Evolutionary conservation across 1,139 yeast species (phyloP), one percentile per base, ranked within the genome.

Genomic region (Candida freyschussii): DNA sequence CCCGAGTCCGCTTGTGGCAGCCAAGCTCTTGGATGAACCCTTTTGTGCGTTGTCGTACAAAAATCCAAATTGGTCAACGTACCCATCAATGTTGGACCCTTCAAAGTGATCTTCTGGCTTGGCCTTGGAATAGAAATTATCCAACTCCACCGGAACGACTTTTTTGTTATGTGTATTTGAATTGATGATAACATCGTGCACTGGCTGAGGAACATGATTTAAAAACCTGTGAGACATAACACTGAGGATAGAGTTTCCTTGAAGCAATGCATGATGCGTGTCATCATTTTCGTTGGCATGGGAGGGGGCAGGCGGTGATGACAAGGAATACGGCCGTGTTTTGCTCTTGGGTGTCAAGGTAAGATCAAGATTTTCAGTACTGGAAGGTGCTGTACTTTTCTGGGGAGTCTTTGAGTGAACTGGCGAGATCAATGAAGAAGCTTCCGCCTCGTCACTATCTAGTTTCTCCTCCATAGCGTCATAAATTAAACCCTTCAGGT

Each of bases 1-100:
- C 19, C 42, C 45, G 19, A 24, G 33, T 1, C 29, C 9, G 36
- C 3, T 14, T 8, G 18, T 16, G 4, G 32, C 13, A 7, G 28
- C 13, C 1, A 27, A 13, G 7, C 18, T 19, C n/a, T 22, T 17
- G 5, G 32, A 13, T 16, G 28, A 13, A 17, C 38, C 22, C 30
- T 40, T 17, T 32, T 29, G n/a, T 24, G 35, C 29, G 36, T 40
- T 30, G 19, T 40, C 45, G 26, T 62, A 62, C 20, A 72, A 59
- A 48, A 73, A 73, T 1, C 79, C 79, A 49, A 66, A 72, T 37
- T 69, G 57, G 44, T 73, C 79, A 7, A 74, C 63, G 21, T 55
- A 45, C 0, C 53, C 51, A 13, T 56, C 53, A 8, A 56, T 50
- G 3, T 17, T 52, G 53, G 7, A 45, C 24, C 10, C 51, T 13